Base-by-base conservation (phyloP, 1,284 basidiomycete genomes). In the Cryptococcus depauperatus region DNA sequence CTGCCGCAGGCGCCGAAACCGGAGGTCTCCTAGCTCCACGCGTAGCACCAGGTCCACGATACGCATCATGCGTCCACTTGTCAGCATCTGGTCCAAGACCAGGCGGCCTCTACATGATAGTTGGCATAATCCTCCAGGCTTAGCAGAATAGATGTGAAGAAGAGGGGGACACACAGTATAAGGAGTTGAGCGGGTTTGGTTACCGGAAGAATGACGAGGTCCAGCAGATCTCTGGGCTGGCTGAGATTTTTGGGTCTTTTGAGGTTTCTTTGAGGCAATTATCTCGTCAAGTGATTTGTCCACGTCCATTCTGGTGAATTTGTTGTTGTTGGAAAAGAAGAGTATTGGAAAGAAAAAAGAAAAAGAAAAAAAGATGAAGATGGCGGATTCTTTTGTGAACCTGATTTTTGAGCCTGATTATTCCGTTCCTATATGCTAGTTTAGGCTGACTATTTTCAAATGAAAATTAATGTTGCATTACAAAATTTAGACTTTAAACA, bases 11-110 rank as follows among this genome's bases (percentile, higher is more conserved):
- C 18, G 35, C 22, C 5, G 16, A 6, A 6, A 10, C 26, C 18
- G 35, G 19, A 18, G 27, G 27, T 27, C 37, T 26, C 25, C 26
- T 22, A 26, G 47, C n/a, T 44, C 48, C 55, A 16, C 30, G 27
- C 18, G 48, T 28, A 4, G 47, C 33, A 33, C 41, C 50, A 9
- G 50, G 48, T 19, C 62, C 61, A 19, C 47, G 47, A 45, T 59
- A 71, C 41, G 69, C 64, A 51, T 72, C 71, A 46, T 72, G 71
- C 27, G 66, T 61, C 71, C 71, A 72, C 43, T 59, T 58, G 9
- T 67, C 63, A 11, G 67, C 65, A 6, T 65, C 64, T 5, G 69
- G 68, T 25, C 65, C 52, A 9, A 64, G 59, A n/a, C n/a, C n/a
- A 19, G 68, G 61, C 3, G 71, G 70, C 39, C 70, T 59, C 70